Evolutionary conservation across 1,139 yeast species (phyloP), one percentile per base, ranked within the genome.

Genomic region (Kodamaea plutei): DNA sequence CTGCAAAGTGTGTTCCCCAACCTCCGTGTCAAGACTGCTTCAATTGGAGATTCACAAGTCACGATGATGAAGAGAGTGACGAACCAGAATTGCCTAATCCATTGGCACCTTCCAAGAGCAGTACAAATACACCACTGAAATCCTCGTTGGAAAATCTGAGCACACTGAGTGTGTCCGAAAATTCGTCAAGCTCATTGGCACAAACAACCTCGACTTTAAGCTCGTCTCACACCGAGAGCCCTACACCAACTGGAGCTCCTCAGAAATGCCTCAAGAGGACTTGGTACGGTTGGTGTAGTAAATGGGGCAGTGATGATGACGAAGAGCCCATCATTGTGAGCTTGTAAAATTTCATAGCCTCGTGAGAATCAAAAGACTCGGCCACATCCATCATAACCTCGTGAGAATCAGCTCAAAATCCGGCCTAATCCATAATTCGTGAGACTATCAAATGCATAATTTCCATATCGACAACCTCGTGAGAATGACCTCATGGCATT

Each of bases 1-100:
- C 95, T 0, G 91, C 98, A 0, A 54, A 60, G 28, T 89, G 97
- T 52, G 68, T 61, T 13, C 74, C 71, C 14, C 84, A 87, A 17
- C 83, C 89, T 1, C 88, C 91, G 1, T 84, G 93, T 48, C 67
- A 78, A 28, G 98, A 91, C 52, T 91, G 99, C 54, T 84, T 75
- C 58, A 84, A 85, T 52, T 91, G 99, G 99, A 71, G 81, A 29
- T 91, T 75, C 56, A 76, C 81, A 2, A 70, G 74, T 20, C 79
- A 69, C 35, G 71, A 66, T 39, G 70, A 66, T 35, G 47, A 50
- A 19, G 67, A 59, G 37, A 57, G 47, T 7, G 69, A 64, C 36
- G 66, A 58, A 43, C 70, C 70, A 7, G 32, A 34, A 18, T 43
- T 63, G 35, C 70, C 72, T 12, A 60, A 64, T 35, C 73, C 72